These are phyloP conservation scores for Glycine soja DNA, from an alignment of 306 rosid species.

Conservation along the genomic window DNA sequence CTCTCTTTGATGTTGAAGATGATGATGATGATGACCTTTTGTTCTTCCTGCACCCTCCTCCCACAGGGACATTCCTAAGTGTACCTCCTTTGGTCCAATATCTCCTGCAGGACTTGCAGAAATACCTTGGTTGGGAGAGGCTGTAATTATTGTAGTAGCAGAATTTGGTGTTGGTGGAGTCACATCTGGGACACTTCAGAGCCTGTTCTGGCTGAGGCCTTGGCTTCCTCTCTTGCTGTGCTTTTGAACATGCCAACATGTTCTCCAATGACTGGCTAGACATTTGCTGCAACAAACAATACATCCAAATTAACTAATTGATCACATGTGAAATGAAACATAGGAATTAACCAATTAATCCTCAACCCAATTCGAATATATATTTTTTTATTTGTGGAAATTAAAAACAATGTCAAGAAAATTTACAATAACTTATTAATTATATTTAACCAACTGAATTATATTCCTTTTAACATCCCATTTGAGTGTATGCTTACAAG, in stretches of 20 bases:
- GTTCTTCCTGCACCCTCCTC: constrained; percentile 98
- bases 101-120: constrained; percentile 96
- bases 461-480: background rate
- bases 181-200: constrained; percentile 90
- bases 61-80: constrained; percentile 93
- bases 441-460: too few species aligned
- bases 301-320: constrained; percentile 7
- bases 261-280: constrained; percentile 70
- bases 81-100: constrained; percentile 99
- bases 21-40: constrained; percentile 65
- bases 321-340: constrained; percentile 2
- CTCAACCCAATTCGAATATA: too few species aligned
- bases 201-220: constrained; percentile 91
- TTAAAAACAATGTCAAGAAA: too few species aligned
- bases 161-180: constrained; percentile 91
- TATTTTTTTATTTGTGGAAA: too few species aligned
- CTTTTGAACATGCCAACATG: constrained; percentile 75
- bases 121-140: constrained; percentile 91
- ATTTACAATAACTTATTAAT: too few species aligned
- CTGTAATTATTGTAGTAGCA: constrained; percentile 99
- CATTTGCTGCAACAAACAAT: constrained; percentile 70
- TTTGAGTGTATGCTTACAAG: background rate
- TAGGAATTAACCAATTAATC: background rate
- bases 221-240: constrained; percentile 69
- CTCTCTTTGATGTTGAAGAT: constrained; percentile 60